Evolutionary conservation across 345 rosid genomes (phyloP).

Genomic region (Pugionium cornutum): DNA sequence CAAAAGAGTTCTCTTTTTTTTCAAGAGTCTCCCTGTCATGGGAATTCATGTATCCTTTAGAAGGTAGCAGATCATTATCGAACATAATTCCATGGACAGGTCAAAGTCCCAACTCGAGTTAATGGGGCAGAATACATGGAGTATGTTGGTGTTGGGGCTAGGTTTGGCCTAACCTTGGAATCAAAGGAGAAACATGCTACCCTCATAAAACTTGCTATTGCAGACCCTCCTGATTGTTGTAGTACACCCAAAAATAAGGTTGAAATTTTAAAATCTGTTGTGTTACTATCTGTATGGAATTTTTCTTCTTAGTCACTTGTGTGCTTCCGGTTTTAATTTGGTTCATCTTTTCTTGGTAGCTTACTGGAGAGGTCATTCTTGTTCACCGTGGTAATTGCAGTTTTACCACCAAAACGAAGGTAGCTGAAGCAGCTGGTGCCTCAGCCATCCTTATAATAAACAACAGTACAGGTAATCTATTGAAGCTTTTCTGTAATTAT

Average conservation of each 20-base stretch:
- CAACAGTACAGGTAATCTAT: constrained; percentile 56
- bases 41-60: too few species aligned
- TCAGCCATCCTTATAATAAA: constrained; percentile 80
- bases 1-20: not conserved
- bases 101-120: constrained; percentile 83
- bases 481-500: not conserved
- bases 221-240: constrained; percentile 88
- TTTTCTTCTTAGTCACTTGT: not conserved
- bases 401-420: constrained; percentile 70
- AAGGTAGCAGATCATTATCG: not conserved
- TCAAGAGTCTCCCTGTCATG: not conserved
- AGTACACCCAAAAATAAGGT: constrained; percentile 64
- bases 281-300: too few species aligned
- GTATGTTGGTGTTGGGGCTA: constrained; percentile 93
- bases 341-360: constrained; percentile 41
- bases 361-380: constrained; percentile 64
- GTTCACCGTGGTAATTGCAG: constrained; percentile 86
- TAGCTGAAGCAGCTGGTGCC: constrained; percentile 74
- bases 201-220: constrained; percentile 52
- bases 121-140: constrained; percentile 56
- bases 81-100: constrained; percentile 45
- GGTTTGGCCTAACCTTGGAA: constrained; percentile 82
- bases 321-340: not conserved
- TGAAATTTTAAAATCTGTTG: not conserved
- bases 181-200: constrained; percentile 82